Percentiles rank a stretch among this genome's conserved stretches.
Evolutionary conservation across 73 alveolate genomes (phyloP).

Genomic region (Urostyla sp.): DNA sequence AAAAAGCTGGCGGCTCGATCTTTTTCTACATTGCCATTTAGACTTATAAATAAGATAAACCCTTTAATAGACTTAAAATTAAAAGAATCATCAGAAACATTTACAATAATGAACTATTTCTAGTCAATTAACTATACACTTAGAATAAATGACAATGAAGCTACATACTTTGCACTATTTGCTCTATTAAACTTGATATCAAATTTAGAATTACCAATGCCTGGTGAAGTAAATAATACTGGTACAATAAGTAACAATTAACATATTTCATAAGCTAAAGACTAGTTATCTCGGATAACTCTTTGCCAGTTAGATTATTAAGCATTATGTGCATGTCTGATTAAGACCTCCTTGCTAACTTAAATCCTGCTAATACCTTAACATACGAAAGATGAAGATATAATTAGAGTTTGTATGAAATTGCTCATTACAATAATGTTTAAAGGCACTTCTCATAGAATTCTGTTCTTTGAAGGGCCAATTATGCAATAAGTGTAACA

Average conservation of each 20-base stretch:
- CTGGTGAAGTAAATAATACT: not conserved
- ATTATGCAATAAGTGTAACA: not conserved
- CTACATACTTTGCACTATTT: slow-evolving; percentile 51
- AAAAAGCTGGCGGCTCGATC: slow-evolving; percentile 68
- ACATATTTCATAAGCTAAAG: not conserved
- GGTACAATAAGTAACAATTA: not conserved
- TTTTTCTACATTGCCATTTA: slow-evolving; percentile 41
- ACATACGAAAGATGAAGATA: slow-evolving; percentile 50
- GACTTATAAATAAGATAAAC: slow-evolving; percentile 28
- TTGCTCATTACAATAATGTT: slow-evolving; percentile 45
- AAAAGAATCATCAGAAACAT: not conserved
- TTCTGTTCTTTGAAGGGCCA: not conserved
- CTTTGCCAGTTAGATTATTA: slow-evolving; percentile 7
- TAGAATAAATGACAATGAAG: slow-evolving; percentile 30
- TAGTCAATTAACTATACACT: not conserved
- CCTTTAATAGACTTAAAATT: slow-evolving; percentile 12
- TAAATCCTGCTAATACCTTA: not conserved
- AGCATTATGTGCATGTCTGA: slow-evolving; percentile 8
- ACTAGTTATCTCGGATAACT: not conserved
- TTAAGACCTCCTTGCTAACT: not conserved
- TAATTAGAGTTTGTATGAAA: slow-evolving; percentile 48
- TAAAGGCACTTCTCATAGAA: slow-evolving; percentile 33
- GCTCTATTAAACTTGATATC: slow-evolving; percentile 44
- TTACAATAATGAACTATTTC: not conserved
- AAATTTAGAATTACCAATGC: not conserved